Percentiles rank a stretch among this genome's conserved stretches.
Conservation (phyloP, 2,329 filamentous ascomycete species). For the Botrytis sinoallii region DNA sequence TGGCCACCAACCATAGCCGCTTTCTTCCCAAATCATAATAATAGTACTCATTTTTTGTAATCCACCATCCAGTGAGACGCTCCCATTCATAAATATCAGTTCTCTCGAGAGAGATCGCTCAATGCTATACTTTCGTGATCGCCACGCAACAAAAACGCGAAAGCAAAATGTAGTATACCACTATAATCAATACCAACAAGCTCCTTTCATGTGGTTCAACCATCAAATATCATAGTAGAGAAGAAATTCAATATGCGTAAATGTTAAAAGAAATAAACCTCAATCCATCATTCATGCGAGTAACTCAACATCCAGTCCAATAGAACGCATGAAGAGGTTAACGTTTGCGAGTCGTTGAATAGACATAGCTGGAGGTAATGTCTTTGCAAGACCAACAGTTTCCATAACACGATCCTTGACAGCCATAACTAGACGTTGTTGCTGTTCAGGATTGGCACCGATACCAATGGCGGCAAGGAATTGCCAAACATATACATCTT, state of each 20-base stretch:
- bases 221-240: slow-evolving; percentile 16
- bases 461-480: slow-evolving; percentile 94
- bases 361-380: slow-evolving; percentile 81
- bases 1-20: background rate
- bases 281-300: slow-evolving; percentile 30
- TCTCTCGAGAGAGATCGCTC: background rate
- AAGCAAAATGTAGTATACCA: slow-evolving; percentile 11
- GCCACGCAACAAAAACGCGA: slow-evolving; percentile 9
- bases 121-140: slow-evolving; percentile 1
- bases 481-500: slow-evolving; percentile 98
- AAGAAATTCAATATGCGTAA: slow-evolving; percentile 10
- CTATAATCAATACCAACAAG: slow-evolving; percentile 16
- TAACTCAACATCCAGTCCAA: slow-evolving; percentile 92
- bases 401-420: slow-evolving; percentile 99
- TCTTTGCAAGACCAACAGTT: slow-evolving; percentile 85
- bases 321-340: slow-evolving; percentile 97
- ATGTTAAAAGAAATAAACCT: slow-evolving; percentile 8
- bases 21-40: slow-evolving; percentile 12
- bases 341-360: slow-evolving; percentile 83
- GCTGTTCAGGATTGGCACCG: slow-evolving; percentile 88
- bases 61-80: slow-evolving; percentile 9
- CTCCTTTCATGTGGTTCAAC: background rate
- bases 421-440: slow-evolving; percentile 87
- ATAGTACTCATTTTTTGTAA: slow-evolving; percentile 7
- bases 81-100: slow-evolving; percentile 14